Base-by-base conservation (phyloP, 768 basidiomycete genomes). In the Tulasnella sp. region DNA sequence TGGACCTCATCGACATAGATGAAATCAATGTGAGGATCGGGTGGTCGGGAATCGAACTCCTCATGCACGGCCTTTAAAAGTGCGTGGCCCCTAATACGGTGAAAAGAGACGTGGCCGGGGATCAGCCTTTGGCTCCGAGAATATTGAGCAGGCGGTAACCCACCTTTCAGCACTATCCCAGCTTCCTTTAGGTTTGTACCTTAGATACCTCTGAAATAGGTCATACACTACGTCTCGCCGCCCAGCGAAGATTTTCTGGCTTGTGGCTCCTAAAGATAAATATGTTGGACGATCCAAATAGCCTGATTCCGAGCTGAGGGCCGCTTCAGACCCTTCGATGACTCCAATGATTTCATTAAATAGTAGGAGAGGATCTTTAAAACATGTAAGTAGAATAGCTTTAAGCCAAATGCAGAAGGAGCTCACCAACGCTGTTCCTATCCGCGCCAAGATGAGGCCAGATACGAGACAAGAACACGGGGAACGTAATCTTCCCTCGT, bases 1-100 rank as follows among this genome's bases (percentile, higher is more conserved):
- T 79, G 78, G 0, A 89, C 90, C 84, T 94, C 93, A 68, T 94
- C 93, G 2, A 94, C 87, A 82, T 93, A 93, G 91, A 93, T 79
- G 79, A 87, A 90, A 80, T 93, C 89, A 10, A 92, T 83, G n/a
- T n/a, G 27, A n/a, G 48, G 48, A 0, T 38, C 4, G 38, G 34
- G n/a, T 39, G 48, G 8, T 38, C n/a, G n/a, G n/a, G n/a, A n/a
- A n/a, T n/a, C n/a, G n/a, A n/a, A n/a, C n/a, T n/a, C n/a, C n/a
- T n/a, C n/a, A n/a, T n/a, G n/a, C n/a, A n/a, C n/a, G n/a, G n/a
- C n/a, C n/a, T n/a, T n/a, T n/a, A n/a, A n/a, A n/a, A 77, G 27
- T 1, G 56, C 56, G 56, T 77, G 76, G 10, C 19, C 68, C 34
- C 76, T 77, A 21, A n/a, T n/a, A n/a, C n/a, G n/a, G n/a, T n/a